These are phyloP conservation scores for Tillandsia fasciculata DNA, from an alignment of 176 grass and related monocot genomes.

Conservation along the genomic window DNA sequence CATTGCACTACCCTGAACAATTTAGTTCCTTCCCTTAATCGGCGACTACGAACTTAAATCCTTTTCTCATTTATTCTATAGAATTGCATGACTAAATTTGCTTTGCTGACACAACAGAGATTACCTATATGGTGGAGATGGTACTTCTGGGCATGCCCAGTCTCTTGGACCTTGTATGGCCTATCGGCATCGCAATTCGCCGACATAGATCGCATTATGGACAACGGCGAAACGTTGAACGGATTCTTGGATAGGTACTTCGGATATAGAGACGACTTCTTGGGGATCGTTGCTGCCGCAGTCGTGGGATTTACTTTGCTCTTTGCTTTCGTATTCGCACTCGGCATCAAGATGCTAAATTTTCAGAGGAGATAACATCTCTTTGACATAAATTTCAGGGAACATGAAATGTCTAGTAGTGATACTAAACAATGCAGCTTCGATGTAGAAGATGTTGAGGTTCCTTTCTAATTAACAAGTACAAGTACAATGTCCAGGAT, in stretches of 20 bases:
- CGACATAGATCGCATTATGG: constrained; percentile 28
- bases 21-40: background rate
- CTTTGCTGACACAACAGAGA: constrained; percentile 19
- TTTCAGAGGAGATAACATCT: constrained; percentile 40
- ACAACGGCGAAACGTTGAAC: constrained; percentile 25
- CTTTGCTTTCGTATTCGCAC: constrained; percentile 44
- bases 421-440: too few relatives aligned
- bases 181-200: constrained; percentile 48
- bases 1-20: background rate
- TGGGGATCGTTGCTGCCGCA: constrained; percentile 33
- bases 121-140: constrained; percentile 63
- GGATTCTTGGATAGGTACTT: constrained; percentile 44
- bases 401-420: too few relatives aligned
- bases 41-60: constrained; percentile 22
- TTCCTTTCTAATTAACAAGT: too few relatives aligned
- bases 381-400: too few relatives aligned
- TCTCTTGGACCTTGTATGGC: constrained; percentile 53
- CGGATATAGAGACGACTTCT: constrained; percentile 32
- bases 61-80: background rate
- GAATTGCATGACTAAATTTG: background rate
- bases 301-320: constrained; percentile 37
- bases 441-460: too few relatives aligned
- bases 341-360: constrained; percentile 50
- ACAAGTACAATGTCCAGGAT: too few relatives aligned
- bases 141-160: constrained; percentile 48